These are phyloP conservation scores for Yamadazyma takamatsuzukensis DNA, from an alignment of 805 yeast species.

Conservation along the genomic window DNA sequence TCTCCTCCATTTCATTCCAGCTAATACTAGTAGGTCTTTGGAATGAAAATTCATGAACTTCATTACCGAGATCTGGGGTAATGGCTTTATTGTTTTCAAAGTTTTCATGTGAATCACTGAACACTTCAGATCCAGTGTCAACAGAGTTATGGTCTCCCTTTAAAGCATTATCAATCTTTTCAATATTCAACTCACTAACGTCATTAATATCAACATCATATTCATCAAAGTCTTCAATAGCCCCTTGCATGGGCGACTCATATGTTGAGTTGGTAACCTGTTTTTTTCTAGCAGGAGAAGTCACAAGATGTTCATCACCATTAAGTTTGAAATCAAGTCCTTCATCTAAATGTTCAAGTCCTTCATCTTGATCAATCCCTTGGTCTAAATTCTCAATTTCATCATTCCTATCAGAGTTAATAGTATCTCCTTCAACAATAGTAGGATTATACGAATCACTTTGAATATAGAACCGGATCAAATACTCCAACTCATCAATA, in stretches of 20 bases:
- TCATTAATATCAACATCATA: conserved; percentile 29
- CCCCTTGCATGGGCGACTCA: conserved; percentile 4
- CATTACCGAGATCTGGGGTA: conserved; percentile 8
- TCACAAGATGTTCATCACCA: no score
- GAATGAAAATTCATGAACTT: conserved; percentile 26
- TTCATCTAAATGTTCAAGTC: conserved; percentile 30
- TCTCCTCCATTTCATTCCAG: conserved; percentile 41
- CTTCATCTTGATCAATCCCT: conserved; percentile 3
- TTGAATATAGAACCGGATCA: conserved; percentile 43
- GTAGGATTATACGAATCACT: conserved; percentile 16
- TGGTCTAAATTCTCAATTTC: conserved; percentile 17
- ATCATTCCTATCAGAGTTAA: conserved; percentile 13
- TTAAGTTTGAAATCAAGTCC: conserved; percentile 5
- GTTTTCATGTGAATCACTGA: conserved; percentile 3
- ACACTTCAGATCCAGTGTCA: not conserved
- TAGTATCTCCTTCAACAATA: conserved; percentile 16
- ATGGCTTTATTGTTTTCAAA: conserved; percentile 1
- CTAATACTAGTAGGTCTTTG: conserved; percentile 38
- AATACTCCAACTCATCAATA: conserved; percentile 60
- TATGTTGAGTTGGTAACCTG: not conserved
- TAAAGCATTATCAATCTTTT: conserved; percentile 35
- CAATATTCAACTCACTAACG: conserved; percentile 35
- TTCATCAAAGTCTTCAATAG: conserved; percentile 8
- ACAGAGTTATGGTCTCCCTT: conserved; percentile 16
- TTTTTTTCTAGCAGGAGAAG: conserved; percentile 15